Evolutionary conservation across 352 stramenopile genomes (phyloP), one percentile per base, ranked within the genome.

Genomic region (Globisporangium orthogonon): DNA sequence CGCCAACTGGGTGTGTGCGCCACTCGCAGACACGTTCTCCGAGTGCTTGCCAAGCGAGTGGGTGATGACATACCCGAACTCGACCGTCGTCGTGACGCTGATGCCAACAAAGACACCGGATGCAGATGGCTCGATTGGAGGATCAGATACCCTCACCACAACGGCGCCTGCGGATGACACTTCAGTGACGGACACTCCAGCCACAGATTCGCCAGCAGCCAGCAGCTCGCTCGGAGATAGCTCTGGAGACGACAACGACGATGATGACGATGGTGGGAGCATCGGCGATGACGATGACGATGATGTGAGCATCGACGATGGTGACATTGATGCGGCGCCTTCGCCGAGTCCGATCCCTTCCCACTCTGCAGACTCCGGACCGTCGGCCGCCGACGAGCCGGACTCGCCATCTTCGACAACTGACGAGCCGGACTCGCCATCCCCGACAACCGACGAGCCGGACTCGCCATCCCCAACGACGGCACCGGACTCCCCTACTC

Each of bases 21-120:
- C 54, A 7, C 44, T 62, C 7, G 57, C 49, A 3, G 49, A 56
- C 13, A 29, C 57, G 31, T 62, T 50, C 41, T 50, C 57, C 2
- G 30, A 62, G 50, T 62, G 57, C 23, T 45, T 62, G 13, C 57
- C 57, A 4, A 28, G 6, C 4, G 17, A 40, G 18, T 58, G 45
- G 29, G 50, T 62, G 18, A 28, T 39, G 35, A 58, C 41, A 29
- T 35, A 35, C 23, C 18, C 15, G 5, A 58, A 48, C 29, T 23
- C 41, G 40, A 40, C 40, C 1, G 13, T 58, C 35, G 7, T 51
- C 37, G 52, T 43, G 18, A 23, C 44, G 29, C 40, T 31, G n/a
- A 23, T 50, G 11, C 39, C 52, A 48, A 50, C 52, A 17, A 35
- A 30, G 15, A 17, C 15, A 9, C 35, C 48, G 47, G 39, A 10